phyloP scores from a whole-genome alignment of 768 basidiomycete species.

The Trametes sanguinea region DNA sequence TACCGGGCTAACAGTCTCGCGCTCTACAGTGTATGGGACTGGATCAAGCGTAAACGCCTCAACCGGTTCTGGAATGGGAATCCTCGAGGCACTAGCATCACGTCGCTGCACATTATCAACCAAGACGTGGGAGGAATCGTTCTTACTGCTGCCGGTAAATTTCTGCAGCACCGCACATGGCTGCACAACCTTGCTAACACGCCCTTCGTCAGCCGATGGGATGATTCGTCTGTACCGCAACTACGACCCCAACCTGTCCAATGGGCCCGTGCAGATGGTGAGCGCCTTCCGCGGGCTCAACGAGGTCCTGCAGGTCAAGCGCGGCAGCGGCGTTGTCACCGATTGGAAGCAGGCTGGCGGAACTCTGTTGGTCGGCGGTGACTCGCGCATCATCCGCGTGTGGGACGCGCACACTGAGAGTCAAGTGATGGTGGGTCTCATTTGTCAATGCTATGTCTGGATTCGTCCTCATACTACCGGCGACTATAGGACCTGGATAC shows the following conservation, averaged over 20 bases:
- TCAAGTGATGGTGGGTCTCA: slow-evolving; percentile 59
- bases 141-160: slow-evolving; percentile 79
- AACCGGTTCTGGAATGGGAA: slow-evolving; percentile 91
- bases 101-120: slow-evolving; percentile 90
- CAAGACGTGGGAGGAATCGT: slow-evolving; percentile 93
- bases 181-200: too few species aligned
- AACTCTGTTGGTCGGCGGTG: slow-evolving; percentile 85
- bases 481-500: slow-evolving; percentile 78
- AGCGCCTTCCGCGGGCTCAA: slow-evolving; percentile 89
- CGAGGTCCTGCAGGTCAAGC: slow-evolving; percentile 71
- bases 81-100: slow-evolving; percentile 77
- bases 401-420: slow-evolving; percentile 96
- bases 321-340: slow-evolving; percentile 81
- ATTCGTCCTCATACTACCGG: slow-evolving; percentile 4
- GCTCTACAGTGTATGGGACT: slow-evolving; percentile 83
- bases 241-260: slow-evolving; percentile 77
- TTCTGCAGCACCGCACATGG: too few species aligned
- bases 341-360: slow-evolving; percentile 94
- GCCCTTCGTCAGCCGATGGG: too few species aligned
- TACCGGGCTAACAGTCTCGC: background rate
- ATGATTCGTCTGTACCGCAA: slow-evolving; percentile 90
- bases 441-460: background rate
- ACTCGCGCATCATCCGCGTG: slow-evolving; percentile 82
- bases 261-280: slow-evolving; percentile 82
- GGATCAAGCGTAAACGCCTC: slow-evolving; percentile 78